These are phyloP conservation scores for Heliosperma pusillum DNA, from an alignment of 148 eudicot species.

Conservation along the genomic window DNA sequence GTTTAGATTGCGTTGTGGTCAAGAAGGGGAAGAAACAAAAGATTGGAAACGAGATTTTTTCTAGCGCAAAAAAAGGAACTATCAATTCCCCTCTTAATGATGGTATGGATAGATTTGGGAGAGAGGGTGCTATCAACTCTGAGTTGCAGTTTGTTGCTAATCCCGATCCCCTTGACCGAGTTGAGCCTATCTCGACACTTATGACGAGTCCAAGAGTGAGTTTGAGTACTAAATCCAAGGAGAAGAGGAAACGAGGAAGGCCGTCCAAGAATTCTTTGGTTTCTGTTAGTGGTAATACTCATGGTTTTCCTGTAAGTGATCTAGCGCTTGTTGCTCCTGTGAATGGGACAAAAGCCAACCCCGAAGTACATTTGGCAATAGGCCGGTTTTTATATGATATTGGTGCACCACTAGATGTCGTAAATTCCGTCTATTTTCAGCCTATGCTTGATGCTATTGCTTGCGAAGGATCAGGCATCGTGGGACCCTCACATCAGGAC, in stretches of 20 bases:
- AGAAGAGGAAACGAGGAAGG: slow-evolving; percentile 68
- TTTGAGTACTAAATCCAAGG: slow-evolving; percentile 28
- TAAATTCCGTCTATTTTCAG: slow-evolving; percentile 77
- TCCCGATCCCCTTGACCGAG: slow-evolving; percentile 33
- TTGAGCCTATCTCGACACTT: slow-evolving; percentile 30
- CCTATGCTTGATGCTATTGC: slow-evolving; percentile 91
- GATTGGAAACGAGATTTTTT: slow-evolving; percentile 40
- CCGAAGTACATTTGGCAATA: slow-evolving; percentile 59
- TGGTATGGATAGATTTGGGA: slow-evolving; percentile 33
- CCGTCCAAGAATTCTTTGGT: slow-evolving; percentile 41
- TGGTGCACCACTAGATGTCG: slow-evolving; percentile 71
- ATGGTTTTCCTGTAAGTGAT: slow-evolving; percentile 20
- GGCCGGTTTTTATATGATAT: slow-evolving; percentile 75
- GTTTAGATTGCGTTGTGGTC: slow-evolving; percentile 53
- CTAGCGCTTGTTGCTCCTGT: slow-evolving; percentile 10
- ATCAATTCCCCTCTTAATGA: slow-evolving; percentile 31
- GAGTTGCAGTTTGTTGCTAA: slow-evolving; percentile 44
- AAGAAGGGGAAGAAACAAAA: slow-evolving; percentile 82
- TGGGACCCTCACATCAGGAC: slow-evolving; percentile 71
- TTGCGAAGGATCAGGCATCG: slow-evolving; percentile 54
- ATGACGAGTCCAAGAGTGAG: slow-evolving; percentile 39
- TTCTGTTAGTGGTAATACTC: slow-evolving; percentile 23
- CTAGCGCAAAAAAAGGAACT: slow-evolving; percentile 8
- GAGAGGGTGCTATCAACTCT: slow-evolving; percentile 42
- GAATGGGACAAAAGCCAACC: slow-evolving; percentile 33